phyloP scores from a whole-genome alignment of 2,329 filamentous ascomycete genomes.

The Diaporthe amygdali region DNA sequence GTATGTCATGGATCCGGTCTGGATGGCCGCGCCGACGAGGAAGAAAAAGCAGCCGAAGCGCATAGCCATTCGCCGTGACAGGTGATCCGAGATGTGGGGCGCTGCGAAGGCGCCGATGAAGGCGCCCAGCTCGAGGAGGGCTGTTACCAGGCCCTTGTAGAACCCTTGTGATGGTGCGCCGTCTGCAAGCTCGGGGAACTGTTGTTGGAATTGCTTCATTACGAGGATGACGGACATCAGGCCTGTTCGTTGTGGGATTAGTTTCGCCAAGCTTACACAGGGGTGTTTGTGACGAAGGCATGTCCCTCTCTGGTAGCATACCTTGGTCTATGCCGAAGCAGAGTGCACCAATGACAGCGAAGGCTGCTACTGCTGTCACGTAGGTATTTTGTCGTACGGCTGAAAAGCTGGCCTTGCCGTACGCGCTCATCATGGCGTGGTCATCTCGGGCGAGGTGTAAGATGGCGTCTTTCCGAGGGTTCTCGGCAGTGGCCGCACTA shows the following conservation, averaged over 20 bases:
- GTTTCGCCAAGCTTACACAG: neutral
- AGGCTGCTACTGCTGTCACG: conserved; percentile 32
- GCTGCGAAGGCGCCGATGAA: conserved; percentile 60
- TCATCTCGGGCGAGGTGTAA: conserved; percentile 6
- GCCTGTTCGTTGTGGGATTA: neutral
- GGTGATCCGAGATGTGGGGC: conserved; percentile 57
- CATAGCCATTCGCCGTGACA: conserved; percentile 59
- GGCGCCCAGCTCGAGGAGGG: conserved; percentile 60
- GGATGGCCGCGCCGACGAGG: conserved; percentile 57
- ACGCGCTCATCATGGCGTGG: conserved; percentile 4
- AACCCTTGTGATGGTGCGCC: conserved; percentile 6
- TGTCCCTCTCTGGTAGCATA: neutral
- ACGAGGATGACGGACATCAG: conserved; percentile 14
- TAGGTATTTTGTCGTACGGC: neutral
- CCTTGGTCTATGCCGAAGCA: conserved; percentile 33
- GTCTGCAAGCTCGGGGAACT: conserved; percentile 12
- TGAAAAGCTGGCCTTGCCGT: conserved; percentile 15
- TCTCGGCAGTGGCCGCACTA: neutral
- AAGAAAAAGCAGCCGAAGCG: conserved; percentile 56
- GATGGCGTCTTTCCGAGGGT: neutral
- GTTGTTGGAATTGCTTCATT: conserved; percentile 13
- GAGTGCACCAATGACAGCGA: conserved; percentile 37
- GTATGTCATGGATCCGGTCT: conserved; percentile 53
- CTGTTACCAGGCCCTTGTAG: conserved; percentile 31
- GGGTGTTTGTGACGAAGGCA: neutral